phyloP scores from a whole-genome alignment of 179 eudicot species.

The Heliamphora pulchella region DNA sequence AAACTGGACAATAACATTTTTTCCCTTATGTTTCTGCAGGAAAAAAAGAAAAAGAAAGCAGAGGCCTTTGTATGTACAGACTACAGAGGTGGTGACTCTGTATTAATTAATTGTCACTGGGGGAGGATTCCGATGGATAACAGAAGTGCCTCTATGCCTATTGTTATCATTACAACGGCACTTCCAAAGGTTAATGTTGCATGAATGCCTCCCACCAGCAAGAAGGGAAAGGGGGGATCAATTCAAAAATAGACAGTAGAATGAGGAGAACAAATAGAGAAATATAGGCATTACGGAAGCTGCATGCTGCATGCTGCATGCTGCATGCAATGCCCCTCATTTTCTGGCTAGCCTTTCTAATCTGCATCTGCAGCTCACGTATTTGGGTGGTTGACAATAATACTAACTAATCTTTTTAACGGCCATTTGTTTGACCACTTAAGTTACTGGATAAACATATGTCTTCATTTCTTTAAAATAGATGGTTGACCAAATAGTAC shows the following conservation, averaged over 20 bases:
- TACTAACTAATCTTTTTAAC: neutral
- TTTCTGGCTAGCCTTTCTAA: neutral
- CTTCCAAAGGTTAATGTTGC: neutral
- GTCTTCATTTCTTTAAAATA: neutral
- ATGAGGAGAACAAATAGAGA: neutral
- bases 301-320: too few relatives aligned
- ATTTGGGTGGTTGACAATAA: neutral
- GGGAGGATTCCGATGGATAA: neutral
- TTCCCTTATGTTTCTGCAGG: neutral
- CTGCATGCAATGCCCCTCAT: neutral
- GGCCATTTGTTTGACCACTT: neutral
- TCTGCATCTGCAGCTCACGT: neutral
- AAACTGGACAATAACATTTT: constrained; percentile 11
- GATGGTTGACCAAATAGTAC: neutral
- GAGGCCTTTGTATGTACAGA: neutral
- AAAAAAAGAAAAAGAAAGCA: neutral
- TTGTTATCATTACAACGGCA: neutral
- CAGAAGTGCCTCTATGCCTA: neutral
- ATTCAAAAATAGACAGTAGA: too few relatives aligned
- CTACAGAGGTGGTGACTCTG: too few relatives aligned
- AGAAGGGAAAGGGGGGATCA: too few relatives aligned
- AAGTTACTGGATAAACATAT: too few relatives aligned
- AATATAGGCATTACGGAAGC: too few relatives aligned
- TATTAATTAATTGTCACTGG: too few relatives aligned
- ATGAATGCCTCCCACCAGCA: neutral